Conservation (phyloP, 768 basidiomycete genomes). For the Rossbeevera mucosa region DNA sequence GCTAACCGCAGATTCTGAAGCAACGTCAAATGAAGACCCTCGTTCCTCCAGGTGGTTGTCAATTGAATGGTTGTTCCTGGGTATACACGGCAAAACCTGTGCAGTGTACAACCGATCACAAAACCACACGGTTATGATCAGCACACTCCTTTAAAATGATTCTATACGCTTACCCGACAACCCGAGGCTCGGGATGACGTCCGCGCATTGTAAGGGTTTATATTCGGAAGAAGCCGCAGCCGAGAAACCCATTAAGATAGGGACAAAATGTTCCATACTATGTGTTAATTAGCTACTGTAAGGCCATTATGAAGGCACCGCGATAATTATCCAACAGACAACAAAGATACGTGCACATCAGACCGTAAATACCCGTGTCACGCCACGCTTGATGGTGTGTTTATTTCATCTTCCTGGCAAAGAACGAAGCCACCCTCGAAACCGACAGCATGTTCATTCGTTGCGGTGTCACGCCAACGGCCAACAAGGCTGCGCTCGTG, state of each 20-base stretch:
- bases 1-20: slow-evolving; percentile 13
- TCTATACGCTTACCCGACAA: neutral
- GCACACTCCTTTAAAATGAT: slow-evolving; percentile 1
- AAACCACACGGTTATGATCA: slow-evolving; percentile 14
- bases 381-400: slow-evolving; percentile 8
- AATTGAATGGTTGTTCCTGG: neutral
- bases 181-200: slow-evolving; percentile 16
- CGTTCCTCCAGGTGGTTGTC: slow-evolving; percentile 3
- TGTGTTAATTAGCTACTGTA: slow-evolving; percentile 5
- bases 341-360: slow-evolving; percentile 7
- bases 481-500: slow-evolving; percentile 48
- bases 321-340: slow-evolving; percentile 13
- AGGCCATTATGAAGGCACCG: slow-evolving; percentile 11
- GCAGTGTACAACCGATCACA: neutral
- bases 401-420: slow-evolving; percentile 30
- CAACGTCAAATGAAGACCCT: slow-evolving; percentile 1
- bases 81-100: neutral
- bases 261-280: neutral
- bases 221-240: slow-evolving; percentile 4
- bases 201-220: slow-evolving; percentile 1
- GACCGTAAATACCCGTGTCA: slow-evolving; percentile 20
- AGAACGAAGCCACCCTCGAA: slow-evolving; percentile 48
- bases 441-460: slow-evolving; percentile 36
- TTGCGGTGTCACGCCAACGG: slow-evolving; percentile 50
- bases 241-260: neutral